phyloP scores from a whole-genome alignment of 2,329 filamentous ascomycete species.

The Aspergillus chevalieri region DNA sequence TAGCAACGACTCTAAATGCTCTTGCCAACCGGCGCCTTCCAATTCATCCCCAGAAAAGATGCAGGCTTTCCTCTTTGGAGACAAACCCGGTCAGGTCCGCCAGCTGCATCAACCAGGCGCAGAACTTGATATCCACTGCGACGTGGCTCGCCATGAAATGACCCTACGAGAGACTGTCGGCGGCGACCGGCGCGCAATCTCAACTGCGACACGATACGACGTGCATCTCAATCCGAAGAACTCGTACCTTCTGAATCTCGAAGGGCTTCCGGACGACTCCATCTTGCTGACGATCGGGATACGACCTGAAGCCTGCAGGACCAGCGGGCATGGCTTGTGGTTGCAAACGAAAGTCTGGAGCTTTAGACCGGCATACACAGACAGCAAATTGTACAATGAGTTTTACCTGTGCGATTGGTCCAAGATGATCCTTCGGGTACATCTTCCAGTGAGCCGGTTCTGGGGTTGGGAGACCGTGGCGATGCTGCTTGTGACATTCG shows the following conservation, averaged over 20 bases:
- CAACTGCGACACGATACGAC: neutral
- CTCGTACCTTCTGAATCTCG: constrained; percentile 21
- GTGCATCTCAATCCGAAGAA: constrained; percentile 13
- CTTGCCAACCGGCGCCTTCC: constrained; percentile 14
- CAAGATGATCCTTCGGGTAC: constrained; percentile 16
- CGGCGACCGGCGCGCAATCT: constrained; percentile 3
- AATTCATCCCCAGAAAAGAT: constrained; percentile 7
- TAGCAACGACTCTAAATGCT: constrained; percentile 17
- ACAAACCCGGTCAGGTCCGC: constrained; percentile 7
- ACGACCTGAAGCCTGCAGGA: constrained; percentile 6
- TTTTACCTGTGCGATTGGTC: constrained; percentile 12
- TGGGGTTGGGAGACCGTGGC: constrained; percentile 23
- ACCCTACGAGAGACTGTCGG: constrained; percentile 16
- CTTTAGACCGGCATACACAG: constrained; percentile 9
- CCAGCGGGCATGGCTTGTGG: constrained; percentile 11
- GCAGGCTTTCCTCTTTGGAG: constrained; percentile 11
- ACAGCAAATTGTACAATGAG: constrained; percentile 17
- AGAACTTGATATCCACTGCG: constrained; percentile 21
- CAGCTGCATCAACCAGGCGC: constrained; percentile 12
- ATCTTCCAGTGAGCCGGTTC: constrained; percentile 17
- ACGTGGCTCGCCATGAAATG: constrained; percentile 15
- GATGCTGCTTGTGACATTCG: constrained; percentile 22
- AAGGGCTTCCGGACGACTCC: constrained; percentile 22
- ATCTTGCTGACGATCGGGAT: constrained; percentile 19
- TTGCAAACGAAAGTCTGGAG: constrained; percentile 15